Evolutionary conservation across 805 yeast genomes (phyloP), one percentile per base, ranked within the genome.

Genomic region (Candida sonorensis): DNA sequence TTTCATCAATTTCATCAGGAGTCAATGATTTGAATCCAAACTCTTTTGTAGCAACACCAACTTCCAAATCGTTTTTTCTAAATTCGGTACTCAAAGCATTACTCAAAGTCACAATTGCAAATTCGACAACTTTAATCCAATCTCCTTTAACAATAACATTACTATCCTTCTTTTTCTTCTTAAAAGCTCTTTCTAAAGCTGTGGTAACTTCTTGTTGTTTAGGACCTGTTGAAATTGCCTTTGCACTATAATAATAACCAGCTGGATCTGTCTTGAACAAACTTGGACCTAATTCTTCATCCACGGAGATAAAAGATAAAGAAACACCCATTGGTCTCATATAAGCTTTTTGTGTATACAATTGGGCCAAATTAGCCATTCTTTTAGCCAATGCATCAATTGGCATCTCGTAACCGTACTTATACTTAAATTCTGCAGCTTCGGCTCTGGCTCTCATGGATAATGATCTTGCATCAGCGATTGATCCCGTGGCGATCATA

Each of bases 311-410:
- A 51, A 90, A 81, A 17, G 96, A 86, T 53, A 87, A 69, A 18
- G 95, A 85, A 38, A 90, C 96, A 23, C 98, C 98, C 45, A 87
- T 68, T 17, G 98, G 98, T 61, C 98, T 77, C 97, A 92, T 92
- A 61, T 90, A 90, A 9, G 97, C 97, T 55, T 97, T 74, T 63
- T 92, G 98, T 26, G 98, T 92, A 61, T 87, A 92, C 41, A 92
- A 75, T 66, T 92, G 98, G 30, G 95, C 82, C 53, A 87, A 64
- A 57, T 92, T 92, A 35, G 97, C 97, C 83, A 92, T 81, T 57
- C 97, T 74, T 64, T 90, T 90, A 25, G 96, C 84, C 50, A 88
- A 66, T 17, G 82, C 85, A 53, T 86, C 96, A 41, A 84, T 85
- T 3, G 97, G 97, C 86, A 92, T 88, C 54, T 85, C 96, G 56